A percentile compares a stretch with the other conserved stretches of the same genome.
phyloP scores from a whole-genome alignment of 768 basidiomycete species.

The Boletus sp. region DNA sequence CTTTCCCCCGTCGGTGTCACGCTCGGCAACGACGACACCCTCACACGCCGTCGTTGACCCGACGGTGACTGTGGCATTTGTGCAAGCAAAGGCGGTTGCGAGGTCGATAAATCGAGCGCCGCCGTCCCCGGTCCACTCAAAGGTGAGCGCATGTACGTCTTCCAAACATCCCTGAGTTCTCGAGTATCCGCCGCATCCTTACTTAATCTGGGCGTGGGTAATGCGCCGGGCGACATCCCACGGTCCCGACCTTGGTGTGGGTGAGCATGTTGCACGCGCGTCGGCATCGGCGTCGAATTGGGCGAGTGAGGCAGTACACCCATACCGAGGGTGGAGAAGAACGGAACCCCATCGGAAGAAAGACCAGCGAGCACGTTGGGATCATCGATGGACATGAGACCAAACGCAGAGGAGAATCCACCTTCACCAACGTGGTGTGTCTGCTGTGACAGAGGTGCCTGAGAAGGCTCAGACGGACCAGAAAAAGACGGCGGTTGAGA shows the following conservation, averaged over 20 bases:
- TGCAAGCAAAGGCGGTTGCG: conserved; percentile 9
- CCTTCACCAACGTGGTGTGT: conserved; percentile 29
- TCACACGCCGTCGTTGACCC: conserved; percentile 39
- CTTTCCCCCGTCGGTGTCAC: conserved; percentile 54
- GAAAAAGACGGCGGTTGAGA: conserved; percentile 10
- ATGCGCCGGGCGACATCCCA: conserved; percentile 22
- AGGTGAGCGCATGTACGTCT: conserved; percentile 68
- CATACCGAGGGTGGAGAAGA: conserved; percentile 45
- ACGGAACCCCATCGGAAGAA: conserved; percentile 54
- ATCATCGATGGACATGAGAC: conserved; percentile 74
- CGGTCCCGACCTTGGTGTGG: conserved; percentile 19
- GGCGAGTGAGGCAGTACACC: conserved; percentile 36
- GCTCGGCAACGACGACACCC: conserved; percentile 68
- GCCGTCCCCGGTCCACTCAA: conserved; percentile 35
- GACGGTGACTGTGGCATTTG: conserved; percentile 29
- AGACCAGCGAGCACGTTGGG: conserved; percentile 63
- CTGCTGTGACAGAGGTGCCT: conserved; percentile 8
- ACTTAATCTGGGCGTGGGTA: conserved; percentile 31
- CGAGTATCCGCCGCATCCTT: conserved; percentile 38
- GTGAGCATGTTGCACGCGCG: conserved; percentile 23
- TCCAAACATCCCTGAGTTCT: conserved; percentile 72
- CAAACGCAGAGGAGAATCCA: conserved; percentile 62
- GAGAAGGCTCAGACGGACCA: conserved; percentile 1
- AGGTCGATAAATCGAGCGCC: conserved; percentile 4
- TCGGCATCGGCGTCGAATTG: conserved; percentile 48